Percentiles rank a stretch among this genome's conserved stretches.
phyloP scores from a whole-genome alignment of 2,329 filamentous ascomycete genomes.

The Fusarium sp. region DNA sequence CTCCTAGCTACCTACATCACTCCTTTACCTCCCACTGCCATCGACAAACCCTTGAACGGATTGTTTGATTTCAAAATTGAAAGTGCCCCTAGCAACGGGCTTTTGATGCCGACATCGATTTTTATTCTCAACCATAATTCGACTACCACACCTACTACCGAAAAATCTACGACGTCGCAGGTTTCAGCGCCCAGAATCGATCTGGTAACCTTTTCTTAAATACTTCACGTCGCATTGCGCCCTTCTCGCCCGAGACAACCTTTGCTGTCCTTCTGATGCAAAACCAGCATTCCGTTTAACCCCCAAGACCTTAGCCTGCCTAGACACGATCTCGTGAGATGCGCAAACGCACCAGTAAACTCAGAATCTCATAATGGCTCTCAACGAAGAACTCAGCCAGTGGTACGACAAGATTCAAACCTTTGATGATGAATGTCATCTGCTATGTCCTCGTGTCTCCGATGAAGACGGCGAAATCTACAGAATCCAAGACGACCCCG shows the following conservation, averaged over 20 bases:
- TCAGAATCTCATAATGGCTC: slow-evolving; percentile 51
- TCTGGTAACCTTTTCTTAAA: background rate
- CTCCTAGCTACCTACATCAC: background rate
- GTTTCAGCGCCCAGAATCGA: background rate
- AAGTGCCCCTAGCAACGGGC: slow-evolving; percentile 34
- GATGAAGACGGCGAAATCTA: slow-evolving; percentile 74
- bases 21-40: background rate
- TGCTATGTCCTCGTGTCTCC: slow-evolving; percentile 74
- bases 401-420: slow-evolving; percentile 58
- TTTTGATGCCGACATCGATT: slow-evolving; percentile 12
- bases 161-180: background rate
- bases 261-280: slow-evolving; percentile 6
- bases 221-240: background rate
- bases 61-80: slow-evolving; percentile 19
- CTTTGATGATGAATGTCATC: slow-evolving; percentile 65
- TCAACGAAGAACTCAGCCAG: slow-evolving; percentile 55
- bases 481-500: slow-evolving; percentile 59
- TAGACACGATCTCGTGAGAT: slow-evolving; percentile 34
- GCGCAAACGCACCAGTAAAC: slow-evolving; percentile 20
- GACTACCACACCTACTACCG: background rate
- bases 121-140: slow-evolving; percentile 11
- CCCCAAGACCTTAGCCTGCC: slow-evolving; percentile 8
- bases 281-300: slow-evolving; percentile 6
- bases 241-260: background rate
- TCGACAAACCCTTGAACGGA: slow-evolving; percentile 8